phyloP scores from a whole-genome alignment of 1,284 basidiomycete genomes.

The Coniferiporia sulphurascens region DNA sequence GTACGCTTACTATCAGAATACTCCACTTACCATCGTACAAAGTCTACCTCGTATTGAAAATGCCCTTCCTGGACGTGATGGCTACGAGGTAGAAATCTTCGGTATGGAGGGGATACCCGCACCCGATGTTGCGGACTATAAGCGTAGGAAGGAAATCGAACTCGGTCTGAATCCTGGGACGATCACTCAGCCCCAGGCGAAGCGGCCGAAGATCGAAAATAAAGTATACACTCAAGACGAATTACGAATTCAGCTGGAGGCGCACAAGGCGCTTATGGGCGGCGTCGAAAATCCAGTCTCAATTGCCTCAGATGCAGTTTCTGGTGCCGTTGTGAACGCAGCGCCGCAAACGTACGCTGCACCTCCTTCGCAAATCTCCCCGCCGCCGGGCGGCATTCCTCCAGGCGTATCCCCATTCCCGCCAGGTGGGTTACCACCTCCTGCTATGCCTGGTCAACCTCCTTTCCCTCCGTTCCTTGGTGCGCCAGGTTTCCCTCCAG shows the following conservation, averaged over 20 bases:
- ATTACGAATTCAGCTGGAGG: constrained; percentile 78
- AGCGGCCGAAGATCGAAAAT: constrained; percentile 83
- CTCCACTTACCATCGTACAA: constrained; percentile 15
- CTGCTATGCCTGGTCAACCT: constrained; percentile 34
- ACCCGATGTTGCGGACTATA: constrained; percentile 92
- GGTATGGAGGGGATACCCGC: constrained; percentile 99
- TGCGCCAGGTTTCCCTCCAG: constrained; percentile 41
- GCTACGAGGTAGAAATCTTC: constrained; percentile 98
- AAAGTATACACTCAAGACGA: constrained; percentile 79
- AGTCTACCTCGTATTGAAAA: constrained; percentile 88
- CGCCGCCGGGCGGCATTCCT: constrained; percentile 28
- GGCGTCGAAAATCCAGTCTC: constrained; percentile 39
- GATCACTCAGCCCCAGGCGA: constrained; percentile 71
- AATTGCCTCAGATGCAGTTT: constrained; percentile 31
- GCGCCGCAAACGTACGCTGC: constrained; percentile 61
- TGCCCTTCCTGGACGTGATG: constrained; percentile 92
- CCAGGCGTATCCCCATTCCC: constrained; percentile 35
- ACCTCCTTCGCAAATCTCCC: constrained; percentile 38
- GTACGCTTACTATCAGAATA: background rate
- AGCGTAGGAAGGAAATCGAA: constrained; percentile 89
- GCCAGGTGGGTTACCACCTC: constrained; percentile 34
- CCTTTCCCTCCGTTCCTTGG: constrained; percentile 35
- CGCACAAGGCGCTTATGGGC: constrained; percentile 93
- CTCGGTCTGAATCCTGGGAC: constrained; percentile 79
- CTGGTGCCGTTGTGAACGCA: constrained; percentile 61